phyloP scores from a whole-genome alignment of 257 asterid genomes.

The Petunia secreta region DNA sequence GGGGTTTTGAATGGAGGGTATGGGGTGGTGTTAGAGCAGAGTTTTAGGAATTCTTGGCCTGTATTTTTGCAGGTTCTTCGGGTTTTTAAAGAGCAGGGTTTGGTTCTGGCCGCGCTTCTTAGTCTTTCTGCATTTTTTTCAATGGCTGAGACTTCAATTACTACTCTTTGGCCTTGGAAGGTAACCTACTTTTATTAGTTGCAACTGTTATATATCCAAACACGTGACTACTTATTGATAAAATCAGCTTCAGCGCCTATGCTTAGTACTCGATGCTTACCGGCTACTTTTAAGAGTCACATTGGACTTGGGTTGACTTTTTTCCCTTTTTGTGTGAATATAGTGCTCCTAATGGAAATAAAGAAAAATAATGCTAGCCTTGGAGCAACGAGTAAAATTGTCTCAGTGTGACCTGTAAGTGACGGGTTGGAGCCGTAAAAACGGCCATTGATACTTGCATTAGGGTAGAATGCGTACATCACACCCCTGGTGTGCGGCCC shows the following conservation, averaged over 20 bases:
- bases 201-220: too few relatives aligned
- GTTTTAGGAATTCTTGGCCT: slow-evolving; percentile 82
- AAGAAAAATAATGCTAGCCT: neutral
- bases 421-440: too few relatives aligned
- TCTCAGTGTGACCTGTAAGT: too few relatives aligned
- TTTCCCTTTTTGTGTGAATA: too few relatives aligned
- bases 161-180: slow-evolving; percentile 99
- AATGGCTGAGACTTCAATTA: slow-evolving; percentile 98
- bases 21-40: slow-evolving; percentile 61
- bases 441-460: too few relatives aligned
- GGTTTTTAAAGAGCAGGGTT: slow-evolving; percentile 89
- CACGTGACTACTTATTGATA: too few relatives aligned
- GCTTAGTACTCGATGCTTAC: too few relatives aligned
- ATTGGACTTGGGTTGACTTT: neutral
- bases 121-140: slow-evolving; percentile 98
- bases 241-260: too few relatives aligned
- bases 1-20: slow-evolving; percentile 51
- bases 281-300: neutral
- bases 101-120: slow-evolving; percentile 75
- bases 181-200: slow-evolving; percentile 36
- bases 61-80: slow-evolving; percentile 71
- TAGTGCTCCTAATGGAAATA: neutral
- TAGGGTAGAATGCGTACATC: too few relatives aligned
- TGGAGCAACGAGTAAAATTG: too few relatives aligned
- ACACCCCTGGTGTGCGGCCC: too few relatives aligned